Evolutionary conservation across 2,329 filamentous ascomycete genomes (phyloP), one percentile per base, ranked within the genome.

Genomic region (Fragosphaeria purpurea): DNA sequence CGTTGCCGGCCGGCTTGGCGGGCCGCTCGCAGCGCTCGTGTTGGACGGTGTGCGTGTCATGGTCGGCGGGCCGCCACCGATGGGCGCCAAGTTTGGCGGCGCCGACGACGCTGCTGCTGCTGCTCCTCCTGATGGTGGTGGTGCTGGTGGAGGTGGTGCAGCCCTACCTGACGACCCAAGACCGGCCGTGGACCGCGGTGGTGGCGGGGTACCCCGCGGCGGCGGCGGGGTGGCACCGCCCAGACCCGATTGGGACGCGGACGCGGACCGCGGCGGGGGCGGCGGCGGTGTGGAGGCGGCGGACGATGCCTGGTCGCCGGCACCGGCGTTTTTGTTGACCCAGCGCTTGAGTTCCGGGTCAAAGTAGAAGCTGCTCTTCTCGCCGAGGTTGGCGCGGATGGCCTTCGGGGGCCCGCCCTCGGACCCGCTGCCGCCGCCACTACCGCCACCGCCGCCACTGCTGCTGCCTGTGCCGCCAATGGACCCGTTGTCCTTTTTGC

Each of bases 301-400:
- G 56, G 80, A 77, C 4, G 77, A 71, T 32, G 76, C 71, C 7
- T 70, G 70, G 42, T 77, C 78, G 50, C 85, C 83, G 7, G 79
- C 77, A 10, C 83, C 83, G 9, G 81, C 80, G 64, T 95, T 96
- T 73, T 96, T 96, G 72, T 98, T 97, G 64, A 98, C 76, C 94
- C 94, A 98, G 64, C 93, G 89, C 72, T 95, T 94, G 48, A 95
- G 77, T n/a, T 96, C 87, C 3, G 89, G 86, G 62, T 98, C 93
- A 61, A 93, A 98, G 58, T 91, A 85, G 67, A 98, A 96, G 44
- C 83, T 88, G 65, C 82, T 95, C 62, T 93, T 82, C 66, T 98
- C 94, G 54, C 91, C 94, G 7, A 98, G 78, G 62, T 98, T 98
- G 55, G 94, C 93, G 59, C 80, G 82, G 65, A 96, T 87, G n/a